A percentile compares a stretch with the other conserved stretches of the same genome.
Conservation (phyloP, 2,329 filamentous ascomycete species). For the Tetracladium maxilliforme region DNA sequence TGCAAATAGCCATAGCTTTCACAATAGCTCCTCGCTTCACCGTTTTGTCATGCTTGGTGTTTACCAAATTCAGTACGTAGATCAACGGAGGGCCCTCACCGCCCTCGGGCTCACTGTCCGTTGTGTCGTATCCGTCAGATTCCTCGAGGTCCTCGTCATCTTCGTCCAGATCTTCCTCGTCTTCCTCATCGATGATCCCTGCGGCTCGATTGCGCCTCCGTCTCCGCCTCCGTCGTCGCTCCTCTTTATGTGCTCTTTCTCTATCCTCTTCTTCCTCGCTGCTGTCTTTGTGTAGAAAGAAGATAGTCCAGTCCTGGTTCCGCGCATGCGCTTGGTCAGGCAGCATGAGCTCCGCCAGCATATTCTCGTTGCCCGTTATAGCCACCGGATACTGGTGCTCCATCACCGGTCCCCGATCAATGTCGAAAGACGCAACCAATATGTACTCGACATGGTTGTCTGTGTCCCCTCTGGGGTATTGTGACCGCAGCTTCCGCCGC, state of each 20-base stretch:
- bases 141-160: constrained; percentile 29
- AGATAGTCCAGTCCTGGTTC: constrained; percentile 97
- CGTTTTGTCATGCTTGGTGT: constrained; percentile 91
- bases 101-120: constrained; percentile 50
- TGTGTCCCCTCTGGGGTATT: constrained; percentile 57
- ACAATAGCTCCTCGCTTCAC: constrained; percentile 89
- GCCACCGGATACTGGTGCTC: constrained; percentile 93
- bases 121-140: constrained; percentile 32
- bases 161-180: constrained; percentile 32
- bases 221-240: constrained; percentile 33
- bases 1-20: constrained; percentile 98
- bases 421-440: constrained; percentile 91
- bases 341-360: constrained; percentile 96
- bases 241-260: constrained; percentile 50
- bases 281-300: constrained; percentile 93
- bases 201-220: constrained; percentile 34
- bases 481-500: constrained; percentile 48
- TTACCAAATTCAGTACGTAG: constrained; percentile 93
- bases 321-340: constrained; percentile 92
- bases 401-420: constrained; percentile 92
- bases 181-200: constrained; percentile 27
- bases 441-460: constrained; percentile 99
- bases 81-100: constrained; percentile 82
- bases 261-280: constrained; percentile 70
- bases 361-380: constrained; percentile 93